Evolutionary conservation across 345 rosid species (phyloP).

Genomic region (Citrus australasica): DNA sequence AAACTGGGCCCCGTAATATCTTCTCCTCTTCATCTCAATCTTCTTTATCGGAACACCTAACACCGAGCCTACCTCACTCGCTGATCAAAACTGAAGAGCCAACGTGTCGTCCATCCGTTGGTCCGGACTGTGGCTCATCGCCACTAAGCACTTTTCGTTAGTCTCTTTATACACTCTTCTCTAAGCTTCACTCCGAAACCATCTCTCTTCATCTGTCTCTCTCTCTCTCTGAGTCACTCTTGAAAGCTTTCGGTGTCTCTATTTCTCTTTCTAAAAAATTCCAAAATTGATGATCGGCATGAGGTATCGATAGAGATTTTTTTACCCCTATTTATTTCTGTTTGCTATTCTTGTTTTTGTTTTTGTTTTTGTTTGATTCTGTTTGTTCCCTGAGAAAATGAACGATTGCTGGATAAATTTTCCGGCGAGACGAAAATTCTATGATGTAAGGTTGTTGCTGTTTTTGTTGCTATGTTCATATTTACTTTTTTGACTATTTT

Average conservation of each 20-base stretch:
- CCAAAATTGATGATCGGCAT: no score
- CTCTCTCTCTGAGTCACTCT: no score
- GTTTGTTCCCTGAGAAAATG: not conserved
- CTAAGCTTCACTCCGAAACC: no score
- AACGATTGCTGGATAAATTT: not conserved
- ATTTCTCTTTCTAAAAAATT: no score
- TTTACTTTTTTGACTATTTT: not conserved
- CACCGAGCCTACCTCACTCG: conserved; percentile 22
- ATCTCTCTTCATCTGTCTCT: no score
- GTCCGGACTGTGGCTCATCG: conserved; percentile 21
- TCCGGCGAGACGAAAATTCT: not conserved
- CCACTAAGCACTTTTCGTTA: conserved; percentile 3
- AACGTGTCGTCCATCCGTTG: conserved; percentile 32
- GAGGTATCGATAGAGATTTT: no score
- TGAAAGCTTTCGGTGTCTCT: no score
- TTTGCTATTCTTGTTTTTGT: no score
- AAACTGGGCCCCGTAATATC: not conserved
- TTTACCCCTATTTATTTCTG: no score
- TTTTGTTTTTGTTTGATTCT: not conserved
- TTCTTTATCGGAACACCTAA: conserved; percentile 7
- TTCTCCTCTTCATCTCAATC: not conserved
- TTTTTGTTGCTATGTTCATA: not conserved
- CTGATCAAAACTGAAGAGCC: not conserved
- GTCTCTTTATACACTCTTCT: not conserved
- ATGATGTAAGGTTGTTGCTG: no score